Percentiles rank a stretch among this genome's conserved stretches.
phyloP scores from a whole-genome alignment of 2,329 filamentous ascomycete species.

The Thielaviopsis euricoi region DNA sequence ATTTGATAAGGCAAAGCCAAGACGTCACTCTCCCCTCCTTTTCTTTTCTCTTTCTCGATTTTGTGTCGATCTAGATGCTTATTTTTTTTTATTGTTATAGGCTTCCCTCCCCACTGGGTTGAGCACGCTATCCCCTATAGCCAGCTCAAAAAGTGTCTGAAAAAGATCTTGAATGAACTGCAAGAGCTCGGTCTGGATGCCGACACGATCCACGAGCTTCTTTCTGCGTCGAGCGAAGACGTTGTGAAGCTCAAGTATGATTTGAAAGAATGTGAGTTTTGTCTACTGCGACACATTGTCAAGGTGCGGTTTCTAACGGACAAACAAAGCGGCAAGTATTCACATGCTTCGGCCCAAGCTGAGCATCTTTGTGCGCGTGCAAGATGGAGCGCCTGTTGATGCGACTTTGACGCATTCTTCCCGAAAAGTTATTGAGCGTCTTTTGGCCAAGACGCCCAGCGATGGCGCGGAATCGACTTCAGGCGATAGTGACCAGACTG shows the following conservation, averaged over 20 bases:
- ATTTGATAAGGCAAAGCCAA: background rate
- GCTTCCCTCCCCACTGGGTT: conserved; percentile 57
- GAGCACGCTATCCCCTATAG: conserved; percentile 67
- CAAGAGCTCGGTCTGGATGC: conserved; percentile 53
- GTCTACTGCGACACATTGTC: background rate
- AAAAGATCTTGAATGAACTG: conserved; percentile 59
- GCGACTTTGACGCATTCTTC: conserved; percentile 51
- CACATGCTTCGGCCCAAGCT: conserved; percentile 47
- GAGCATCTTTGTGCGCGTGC: conserved; percentile 50
- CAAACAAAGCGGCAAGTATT: conserved; percentile 21
- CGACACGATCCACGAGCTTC: conserved; percentile 49
- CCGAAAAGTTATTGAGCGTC: conserved; percentile 42
- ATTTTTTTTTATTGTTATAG: conserved; percentile 19
- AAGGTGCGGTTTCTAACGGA: background rate
- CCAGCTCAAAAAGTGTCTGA: conserved; percentile 78
- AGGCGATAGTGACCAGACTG: background rate
- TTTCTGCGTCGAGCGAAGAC: conserved; percentile 32
- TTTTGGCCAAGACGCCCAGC: conserved; percentile 18
- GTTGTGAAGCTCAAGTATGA: conserved; percentile 36
- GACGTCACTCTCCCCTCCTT: no score
- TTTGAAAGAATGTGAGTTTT: conserved; percentile 28
- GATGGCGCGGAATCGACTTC: background rate
- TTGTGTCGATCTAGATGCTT: background rate
- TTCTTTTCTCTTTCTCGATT: background rate
- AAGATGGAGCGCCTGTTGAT: conserved; percentile 50